Percentiles rank a stretch among this genome's conserved stretches.
These are phyloP conservation scores for Dendrocalamus latiflorus DNA, from an alignment of 202 grass and related monocot species.

Conservation along the genomic window DNA sequence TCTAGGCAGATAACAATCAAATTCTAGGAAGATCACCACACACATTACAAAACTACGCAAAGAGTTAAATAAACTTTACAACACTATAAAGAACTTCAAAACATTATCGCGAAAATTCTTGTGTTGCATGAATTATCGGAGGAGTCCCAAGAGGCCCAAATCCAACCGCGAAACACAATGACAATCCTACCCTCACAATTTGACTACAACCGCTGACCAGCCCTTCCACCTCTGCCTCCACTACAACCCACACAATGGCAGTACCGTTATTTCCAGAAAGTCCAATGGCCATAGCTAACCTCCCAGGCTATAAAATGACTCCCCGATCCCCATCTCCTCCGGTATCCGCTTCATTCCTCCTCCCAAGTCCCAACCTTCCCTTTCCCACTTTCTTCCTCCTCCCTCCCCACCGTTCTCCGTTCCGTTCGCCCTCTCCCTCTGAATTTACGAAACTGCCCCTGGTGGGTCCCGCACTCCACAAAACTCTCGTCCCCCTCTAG, in stretches of 20 bases:
- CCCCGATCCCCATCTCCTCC: too few species aligned
- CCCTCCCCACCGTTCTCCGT: not conserved
- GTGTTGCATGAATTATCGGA: too few species aligned
- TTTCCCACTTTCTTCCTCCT: not conserved
- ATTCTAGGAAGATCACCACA: not conserved
- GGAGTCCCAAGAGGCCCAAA: not conserved
- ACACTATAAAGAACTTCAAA: too few species aligned
- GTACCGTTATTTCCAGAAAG: not conserved
- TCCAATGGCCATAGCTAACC: not conserved
- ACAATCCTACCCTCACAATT: not conserved
- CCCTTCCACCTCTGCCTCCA: not conserved
- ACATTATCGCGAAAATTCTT: too few species aligned
- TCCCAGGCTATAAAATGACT: not conserved
- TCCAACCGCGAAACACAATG: not conserved
- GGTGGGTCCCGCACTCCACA: not conserved
- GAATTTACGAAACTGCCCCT: constrained; percentile 11
- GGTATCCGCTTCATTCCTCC: not conserved
- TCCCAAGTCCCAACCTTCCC: too few species aligned
- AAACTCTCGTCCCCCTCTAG: not conserved
- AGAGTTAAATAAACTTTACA: too few species aligned
- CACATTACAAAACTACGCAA: too few species aligned
- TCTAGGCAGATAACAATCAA: not conserved
- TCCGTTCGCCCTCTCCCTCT: not conserved
- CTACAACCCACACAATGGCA: not conserved
- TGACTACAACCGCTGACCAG: not conserved